phyloP scores from a whole-genome alignment of 106 monocot species.

The Dendrobium officinale region DNA sequence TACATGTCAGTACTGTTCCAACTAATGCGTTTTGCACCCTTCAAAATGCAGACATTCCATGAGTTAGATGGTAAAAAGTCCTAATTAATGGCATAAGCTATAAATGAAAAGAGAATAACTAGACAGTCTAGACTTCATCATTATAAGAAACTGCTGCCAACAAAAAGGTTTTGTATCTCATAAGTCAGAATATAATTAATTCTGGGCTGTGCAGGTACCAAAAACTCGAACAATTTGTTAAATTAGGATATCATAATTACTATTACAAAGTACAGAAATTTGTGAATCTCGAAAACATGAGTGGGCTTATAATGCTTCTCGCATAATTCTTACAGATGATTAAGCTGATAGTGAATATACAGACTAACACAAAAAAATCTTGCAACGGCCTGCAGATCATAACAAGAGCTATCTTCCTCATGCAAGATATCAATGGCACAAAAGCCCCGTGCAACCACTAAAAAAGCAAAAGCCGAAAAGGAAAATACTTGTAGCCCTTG shows the following conservation, averaged over 20 bases:
- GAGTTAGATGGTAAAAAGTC: neutral
- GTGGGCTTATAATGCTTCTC: neutral
- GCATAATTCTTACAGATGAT: neutral
- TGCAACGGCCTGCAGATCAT: neutral
- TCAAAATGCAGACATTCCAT: constrained; percentile 6
- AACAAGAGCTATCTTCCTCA: neutral
- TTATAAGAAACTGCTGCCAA: neutral
- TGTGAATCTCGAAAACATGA: neutral
- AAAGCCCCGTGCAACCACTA: too few relatives aligned
- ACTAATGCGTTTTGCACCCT: constrained; percentile 24
- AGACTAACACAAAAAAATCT: neutral
- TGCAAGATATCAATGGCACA: too few relatives aligned
- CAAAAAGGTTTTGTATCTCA: neutral
- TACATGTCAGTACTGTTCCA: constrained; percentile 30
- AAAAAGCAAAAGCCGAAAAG: too few relatives aligned
- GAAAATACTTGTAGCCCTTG: too few relatives aligned
- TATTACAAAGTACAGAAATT: neutral
- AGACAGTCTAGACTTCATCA: neutral
- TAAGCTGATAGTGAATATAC: neutral
- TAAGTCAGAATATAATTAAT: neutral
- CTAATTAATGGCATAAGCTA: neutral
- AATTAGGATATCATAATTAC: neutral
- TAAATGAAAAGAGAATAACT: neutral
- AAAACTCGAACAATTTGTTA: neutral
- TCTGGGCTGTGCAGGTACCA: neutral